These are phyloP conservation scores for Corylus avellana DNA, from an alignment of 306 rosid genomes.

Conservation along the genomic window DNA sequence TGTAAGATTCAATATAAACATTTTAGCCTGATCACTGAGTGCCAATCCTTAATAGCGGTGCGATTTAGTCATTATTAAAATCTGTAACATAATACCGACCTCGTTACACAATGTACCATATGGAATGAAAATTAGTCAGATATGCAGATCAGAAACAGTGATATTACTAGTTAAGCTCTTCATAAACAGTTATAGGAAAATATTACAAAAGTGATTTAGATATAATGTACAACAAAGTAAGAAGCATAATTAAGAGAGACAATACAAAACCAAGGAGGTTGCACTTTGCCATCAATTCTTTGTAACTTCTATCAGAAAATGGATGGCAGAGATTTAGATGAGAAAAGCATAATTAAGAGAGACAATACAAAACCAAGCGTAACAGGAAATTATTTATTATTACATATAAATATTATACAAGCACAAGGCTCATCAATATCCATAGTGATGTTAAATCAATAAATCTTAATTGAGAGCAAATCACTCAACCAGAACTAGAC, in stretches of 20 bases:
- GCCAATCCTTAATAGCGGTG: not conserved
- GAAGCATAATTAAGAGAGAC: no score
- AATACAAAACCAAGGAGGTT: constrained; percentile 69
- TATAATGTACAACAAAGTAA: no score
- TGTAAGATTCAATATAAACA: not conserved
- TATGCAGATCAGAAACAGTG: not conserved
- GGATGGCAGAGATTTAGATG: constrained; percentile 19
- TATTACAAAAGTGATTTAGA: no score
- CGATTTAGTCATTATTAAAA: not conserved
- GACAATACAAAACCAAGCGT: constrained; percentile 12
- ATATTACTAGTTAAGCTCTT: not conserved
- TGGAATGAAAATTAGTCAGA: not conserved
- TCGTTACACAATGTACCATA: not conserved
- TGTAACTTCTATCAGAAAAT: constrained; percentile 67
- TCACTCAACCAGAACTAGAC: constrained; percentile 4
- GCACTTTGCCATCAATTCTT: constrained; percentile 86
- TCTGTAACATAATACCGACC: not conserved
- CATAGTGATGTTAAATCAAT: constrained; percentile 8
- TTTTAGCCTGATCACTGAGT: not conserved
- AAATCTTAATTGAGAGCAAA: constrained; percentile 9
- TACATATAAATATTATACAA: constrained; percentile 12
- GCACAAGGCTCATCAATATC: not conserved
- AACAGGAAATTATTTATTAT: no score
- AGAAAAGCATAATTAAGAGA: constrained; percentile 12
- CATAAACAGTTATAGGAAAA: no score